Percentiles rank a stretch among this genome's conserved stretches.
These are phyloP conservation scores for Fusarium albosuccineum DNA, from an alignment of 2,329 filamentous ascomycete genomes.

Conservation along the genomic window DNA sequence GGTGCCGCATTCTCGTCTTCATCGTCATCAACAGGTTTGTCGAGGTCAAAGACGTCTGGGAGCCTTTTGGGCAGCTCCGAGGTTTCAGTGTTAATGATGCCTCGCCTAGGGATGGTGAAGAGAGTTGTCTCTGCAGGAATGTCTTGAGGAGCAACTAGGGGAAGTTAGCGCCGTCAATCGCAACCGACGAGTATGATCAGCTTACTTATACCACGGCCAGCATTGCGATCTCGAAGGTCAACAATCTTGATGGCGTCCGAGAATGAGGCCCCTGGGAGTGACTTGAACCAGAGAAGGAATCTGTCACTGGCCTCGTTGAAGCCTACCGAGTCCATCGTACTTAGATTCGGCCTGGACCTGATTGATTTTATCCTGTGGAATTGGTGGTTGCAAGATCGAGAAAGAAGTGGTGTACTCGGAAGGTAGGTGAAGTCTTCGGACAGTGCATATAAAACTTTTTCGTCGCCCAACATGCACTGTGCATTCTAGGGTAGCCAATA, in stretches of 20 bases:
- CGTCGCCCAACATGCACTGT: not conserved
- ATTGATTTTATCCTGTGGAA: not conserved
- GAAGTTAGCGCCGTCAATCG: conserved; percentile 16
- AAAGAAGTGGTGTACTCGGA: not conserved
- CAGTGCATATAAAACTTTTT: conserved; percentile 35
- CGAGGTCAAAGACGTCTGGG: conserved; percentile 64
- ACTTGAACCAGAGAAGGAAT: conserved; percentile 68
- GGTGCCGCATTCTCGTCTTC: conserved; percentile 54
- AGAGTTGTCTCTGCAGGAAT: conserved; percentile 81
- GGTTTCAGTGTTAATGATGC: conserved; percentile 79
- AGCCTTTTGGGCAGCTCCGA: conserved; percentile 74
- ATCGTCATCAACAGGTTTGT: conserved; percentile 51
- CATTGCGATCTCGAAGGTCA: conserved; percentile 63
- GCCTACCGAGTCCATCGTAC: conserved; percentile 35
- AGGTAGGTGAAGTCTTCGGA: not conserved
- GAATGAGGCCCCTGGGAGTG: conserved; percentile 65
- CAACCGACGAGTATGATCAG: not conserved
- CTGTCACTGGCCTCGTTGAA: conserved; percentile 59
- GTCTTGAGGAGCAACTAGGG: conserved; percentile 81
- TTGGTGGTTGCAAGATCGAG: not conserved
- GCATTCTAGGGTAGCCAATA: conserved; percentile 5
- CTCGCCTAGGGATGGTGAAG: conserved; percentile 81
- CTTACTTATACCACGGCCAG: conserved; percentile 69
- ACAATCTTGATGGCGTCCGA: conserved; percentile 65
- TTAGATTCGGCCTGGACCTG: not conserved